These are phyloP conservation scores for Citropsis articulata DNA, from an alignment of 345 rosid species.

Conservation along the genomic window DNA sequence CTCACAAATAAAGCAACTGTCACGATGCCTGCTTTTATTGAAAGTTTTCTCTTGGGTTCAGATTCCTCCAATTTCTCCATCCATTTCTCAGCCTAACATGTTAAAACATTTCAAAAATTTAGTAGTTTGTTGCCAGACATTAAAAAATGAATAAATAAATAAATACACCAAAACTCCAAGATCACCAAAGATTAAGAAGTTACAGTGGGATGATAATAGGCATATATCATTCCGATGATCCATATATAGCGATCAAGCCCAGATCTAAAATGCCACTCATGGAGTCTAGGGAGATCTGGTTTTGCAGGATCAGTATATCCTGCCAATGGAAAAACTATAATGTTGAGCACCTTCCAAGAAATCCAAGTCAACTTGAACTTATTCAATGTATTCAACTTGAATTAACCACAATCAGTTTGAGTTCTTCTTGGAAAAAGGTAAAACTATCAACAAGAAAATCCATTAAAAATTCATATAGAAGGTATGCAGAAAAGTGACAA, in stretches of 20 bases:
- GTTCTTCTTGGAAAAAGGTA: background rate
- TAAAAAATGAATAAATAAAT: background rate
- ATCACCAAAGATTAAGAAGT: slow-evolving; percentile 16
- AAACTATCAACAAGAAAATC: background rate
- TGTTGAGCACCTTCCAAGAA: slow-evolving; percentile 6
- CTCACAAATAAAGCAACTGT: slow-evolving; percentile 56
- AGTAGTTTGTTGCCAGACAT: background rate
- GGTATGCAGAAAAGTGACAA: background rate
- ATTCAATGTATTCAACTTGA: background rate
- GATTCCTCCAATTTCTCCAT: slow-evolving; percentile 95
- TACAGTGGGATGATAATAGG: slow-evolving; percentile 95
- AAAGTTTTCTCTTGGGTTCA: slow-evolving; percentile 63
- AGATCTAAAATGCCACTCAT: slow-evolving; percentile 98
- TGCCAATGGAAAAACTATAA: slow-evolving; percentile 24
- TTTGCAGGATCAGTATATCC: slow-evolving; percentile 92
- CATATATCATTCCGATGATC: slow-evolving; percentile 94
- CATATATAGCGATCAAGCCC: slow-evolving; percentile 98
- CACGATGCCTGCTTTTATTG: slow-evolving; percentile 62
- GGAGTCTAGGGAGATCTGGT: slow-evolving; percentile 74
- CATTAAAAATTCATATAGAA: background rate
- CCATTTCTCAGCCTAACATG: slow-evolving; percentile 87
- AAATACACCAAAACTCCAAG: background rate
- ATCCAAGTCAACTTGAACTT: background rate
- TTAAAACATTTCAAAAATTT: slow-evolving; percentile 20
- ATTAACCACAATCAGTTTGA: background rate